Evolutionary conservation across 495 filamentous ascomycete genomes (phyloP).

Genomic region (Podospora appendiculata): DNA sequence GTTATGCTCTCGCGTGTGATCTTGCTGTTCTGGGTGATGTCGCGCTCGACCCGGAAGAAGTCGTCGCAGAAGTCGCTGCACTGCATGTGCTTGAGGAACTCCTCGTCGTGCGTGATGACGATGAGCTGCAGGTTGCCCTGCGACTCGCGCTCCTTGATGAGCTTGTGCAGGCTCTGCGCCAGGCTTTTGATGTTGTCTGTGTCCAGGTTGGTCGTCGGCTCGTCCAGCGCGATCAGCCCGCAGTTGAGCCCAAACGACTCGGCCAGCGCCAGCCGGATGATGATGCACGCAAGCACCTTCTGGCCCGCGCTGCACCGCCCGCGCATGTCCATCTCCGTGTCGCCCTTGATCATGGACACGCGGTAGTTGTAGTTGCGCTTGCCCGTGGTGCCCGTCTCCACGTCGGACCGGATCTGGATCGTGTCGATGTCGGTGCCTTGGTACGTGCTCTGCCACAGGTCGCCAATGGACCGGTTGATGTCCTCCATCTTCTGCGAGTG

Average conservation of each 20-base stretch:
- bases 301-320: conserved; percentile 95
- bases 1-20: conserved; percentile 67
- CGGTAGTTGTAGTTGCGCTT: conserved; percentile 94
- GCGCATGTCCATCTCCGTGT: conserved; percentile 99
- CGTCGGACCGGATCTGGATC: conserved; percentile 88
- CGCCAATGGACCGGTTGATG: conserved; percentile 89
- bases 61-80: conserved; percentile 89
- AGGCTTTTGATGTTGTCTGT: conserved; percentile 87
- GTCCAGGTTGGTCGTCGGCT: conserved; percentile 97
- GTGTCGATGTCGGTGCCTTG: conserved; percentile 97
- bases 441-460: conserved; percentile 95
- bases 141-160: conserved; percentile 74
- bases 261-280: conserved; percentile 92
- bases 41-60: conserved; percentile 78
- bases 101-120: conserved; percentile 98
- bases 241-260: conserved; percentile 97
- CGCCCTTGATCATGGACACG: conserved; percentile 96
- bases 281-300: conserved; percentile 92
- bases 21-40: conserved; percentile 78
- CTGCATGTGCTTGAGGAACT: conserved; percentile 89
- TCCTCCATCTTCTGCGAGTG: conserved; percentile 97
- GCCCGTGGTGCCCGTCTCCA: conserved; percentile 53
- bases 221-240: conserved; percentile 92
- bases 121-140: conserved; percentile 97
- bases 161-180: conserved; percentile 74